Conservation (phyloP, 805 yeast genomes). For the Yarrowia keelungensis region DNA sequence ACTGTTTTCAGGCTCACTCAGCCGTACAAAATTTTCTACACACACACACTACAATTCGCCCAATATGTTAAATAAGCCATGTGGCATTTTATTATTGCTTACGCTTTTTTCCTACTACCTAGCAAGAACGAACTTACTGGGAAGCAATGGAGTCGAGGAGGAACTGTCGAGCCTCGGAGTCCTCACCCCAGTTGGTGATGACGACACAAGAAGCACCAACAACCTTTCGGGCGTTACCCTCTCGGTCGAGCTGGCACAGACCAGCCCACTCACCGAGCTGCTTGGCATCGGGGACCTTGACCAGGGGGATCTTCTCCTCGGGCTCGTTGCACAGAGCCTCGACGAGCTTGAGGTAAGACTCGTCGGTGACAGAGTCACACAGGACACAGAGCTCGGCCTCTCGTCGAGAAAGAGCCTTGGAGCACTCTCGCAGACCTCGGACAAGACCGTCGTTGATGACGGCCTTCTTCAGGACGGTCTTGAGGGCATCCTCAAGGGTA, state of each 20-base stretch:
- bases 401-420: constrained; percentile 97
- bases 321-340: constrained; percentile 99
- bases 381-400: constrained; percentile 98
- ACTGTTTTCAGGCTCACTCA: no score
- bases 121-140: constrained; percentile 58
- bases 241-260: constrained; percentile 99
- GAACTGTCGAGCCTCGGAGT: constrained; percentile 95
- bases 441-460: constrained; percentile 99
- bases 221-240: constrained; percentile 99
- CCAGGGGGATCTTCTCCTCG: constrained; percentile 93
- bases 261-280: constrained; percentile 99
- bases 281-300: constrained; percentile 99
- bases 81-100: constrained; percentile 8
- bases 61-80: neutral
- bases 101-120: constrained; percentile 1
- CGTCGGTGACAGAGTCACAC: constrained; percentile 98
- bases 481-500: constrained; percentile 97
- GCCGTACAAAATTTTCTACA: no score
- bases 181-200: constrained; percentile 99
- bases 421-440: constrained; percentile 99
- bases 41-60: no score
- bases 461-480: constrained; percentile 97
- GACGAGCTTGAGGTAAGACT: constrained; percentile 92
- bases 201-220: constrained; percentile 99
- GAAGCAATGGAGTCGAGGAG: constrained; percentile 95